Percentiles rank a stretch among this genome's conserved stretches.
phyloP scores from a whole-genome alignment of 768 basidiomycete genomes.

The Roridomyces roridus region DNA sequence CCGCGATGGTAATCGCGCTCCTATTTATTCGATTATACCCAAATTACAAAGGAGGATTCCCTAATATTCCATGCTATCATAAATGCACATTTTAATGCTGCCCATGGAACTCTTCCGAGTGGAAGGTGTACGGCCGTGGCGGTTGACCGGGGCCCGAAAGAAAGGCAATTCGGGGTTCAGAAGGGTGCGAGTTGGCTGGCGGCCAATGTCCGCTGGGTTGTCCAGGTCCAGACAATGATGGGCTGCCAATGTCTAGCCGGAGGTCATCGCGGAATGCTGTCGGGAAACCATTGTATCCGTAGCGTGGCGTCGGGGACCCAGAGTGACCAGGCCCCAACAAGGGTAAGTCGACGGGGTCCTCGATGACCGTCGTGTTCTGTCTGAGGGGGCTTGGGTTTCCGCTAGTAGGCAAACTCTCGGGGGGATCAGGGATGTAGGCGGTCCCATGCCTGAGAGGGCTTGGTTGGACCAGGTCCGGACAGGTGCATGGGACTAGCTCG shows the following conservation, averaged over 20 bases:
- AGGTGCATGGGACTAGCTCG: slow-evolving; percentile 26
- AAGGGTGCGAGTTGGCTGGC: not conserved
- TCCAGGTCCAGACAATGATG: slow-evolving; percentile 11
- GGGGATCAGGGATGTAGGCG: slow-evolving; percentile 30
- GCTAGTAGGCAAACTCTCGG: not conserved
- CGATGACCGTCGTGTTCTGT: slow-evolving; percentile 6
- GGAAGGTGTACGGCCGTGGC: slow-evolving; percentile 3
- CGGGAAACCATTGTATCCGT: slow-evolving; percentile 10
- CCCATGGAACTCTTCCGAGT: not conserved
- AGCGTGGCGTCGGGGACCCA: slow-evolving; percentile 12
- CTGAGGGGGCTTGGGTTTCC: slow-evolving; percentile 19
- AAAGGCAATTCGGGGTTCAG: slow-evolving; percentile 2
- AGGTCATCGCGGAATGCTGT: slow-evolving; percentile 9
- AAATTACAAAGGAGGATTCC: slow-evolving; percentile 12
- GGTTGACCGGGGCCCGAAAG: slow-evolving; percentile 22
- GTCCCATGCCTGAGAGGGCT: slow-evolving; percentile 30
- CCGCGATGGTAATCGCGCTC: slow-evolving; percentile 5
- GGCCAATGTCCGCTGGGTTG: slow-evolving; percentile 14
- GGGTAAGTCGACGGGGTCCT: not conserved
- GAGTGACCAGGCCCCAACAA: slow-evolving; percentile 3
- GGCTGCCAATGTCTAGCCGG: not conserved
- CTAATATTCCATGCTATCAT: not conserved
- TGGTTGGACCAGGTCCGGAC: slow-evolving; percentile 29
- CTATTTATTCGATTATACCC: slow-evolving; percentile 6
- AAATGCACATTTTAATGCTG: not conserved